These are phyloP conservation scores for Cercospora zeae-maydis DNA, from an alignment of 2,329 filamentous ascomycete genomes.

Conservation along the genomic window DNA sequence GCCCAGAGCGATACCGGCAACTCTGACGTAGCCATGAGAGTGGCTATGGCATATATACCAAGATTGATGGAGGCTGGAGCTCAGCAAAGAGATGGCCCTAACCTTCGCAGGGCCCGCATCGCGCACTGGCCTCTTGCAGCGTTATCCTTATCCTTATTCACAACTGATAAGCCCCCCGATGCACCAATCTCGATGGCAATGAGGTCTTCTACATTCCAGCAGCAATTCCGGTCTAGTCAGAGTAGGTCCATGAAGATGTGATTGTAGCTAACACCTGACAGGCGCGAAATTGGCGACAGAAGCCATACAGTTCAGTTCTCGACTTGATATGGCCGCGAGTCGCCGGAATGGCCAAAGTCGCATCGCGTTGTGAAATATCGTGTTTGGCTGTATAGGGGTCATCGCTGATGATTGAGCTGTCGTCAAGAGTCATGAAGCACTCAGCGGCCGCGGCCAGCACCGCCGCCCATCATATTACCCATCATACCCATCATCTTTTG, in stretches of 20 bases:
- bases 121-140: no score
- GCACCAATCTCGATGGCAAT: neutral
- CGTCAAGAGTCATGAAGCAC: neutral
- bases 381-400: neutral
- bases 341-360: neutral
- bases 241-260: neutral
- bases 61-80: no score
- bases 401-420: neutral
- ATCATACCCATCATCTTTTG: slow-evolving; percentile 76
- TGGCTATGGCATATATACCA: no score
- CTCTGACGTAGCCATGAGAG: no score
- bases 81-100: no score
- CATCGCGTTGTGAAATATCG: neutral
- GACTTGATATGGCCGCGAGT: no score
- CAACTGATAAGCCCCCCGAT: neutral
- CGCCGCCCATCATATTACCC: slow-evolving; percentile 57
- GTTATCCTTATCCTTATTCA: neutral
- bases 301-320: no score
- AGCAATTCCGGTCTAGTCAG: neutral
- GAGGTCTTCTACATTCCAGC: neutral
- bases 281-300: no score
- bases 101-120: no score
- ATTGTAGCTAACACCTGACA: neutral
- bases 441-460: slow-evolving; percentile 16
- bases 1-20: neutral